These are phyloP conservation scores for Brassica incana DNA, from an alignment of 345 rosid species.

Conservation along the genomic window DNA sequence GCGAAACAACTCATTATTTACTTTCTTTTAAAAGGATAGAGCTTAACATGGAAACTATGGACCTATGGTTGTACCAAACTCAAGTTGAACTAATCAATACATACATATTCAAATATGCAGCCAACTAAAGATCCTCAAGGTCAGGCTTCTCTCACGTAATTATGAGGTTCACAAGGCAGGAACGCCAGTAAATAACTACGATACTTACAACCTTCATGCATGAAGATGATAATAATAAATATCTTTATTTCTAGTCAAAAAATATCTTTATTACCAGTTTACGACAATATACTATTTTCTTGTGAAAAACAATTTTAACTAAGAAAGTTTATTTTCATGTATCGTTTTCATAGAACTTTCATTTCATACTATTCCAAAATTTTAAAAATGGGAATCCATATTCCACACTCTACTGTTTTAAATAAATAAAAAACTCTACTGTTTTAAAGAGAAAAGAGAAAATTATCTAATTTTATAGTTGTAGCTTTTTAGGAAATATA, in stretches of 20 bases:
- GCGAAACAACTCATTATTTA: not conserved
- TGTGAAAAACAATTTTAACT: not conserved
- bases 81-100: conserved; percentile 19
- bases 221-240: not conserved
- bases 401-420: not conserved
- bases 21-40: not conserved
- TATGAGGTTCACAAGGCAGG: not conserved
- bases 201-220: conserved; percentile 14
- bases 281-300: not conserved
- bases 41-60: not conserved
- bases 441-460: not conserved
- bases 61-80: conserved; percentile 15
- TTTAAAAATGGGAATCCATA: conserved; percentile 11
- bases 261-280: not conserved
- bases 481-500: not conserved
- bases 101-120: conserved; percentile 1
- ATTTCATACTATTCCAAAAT: conserved; percentile 3
- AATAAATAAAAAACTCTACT: not conserved
- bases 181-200: conserved; percentile 13
- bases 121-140: not conserved
- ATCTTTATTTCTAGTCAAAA: not conserved
- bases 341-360: not conserved
- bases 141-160: conserved; percentile 15
- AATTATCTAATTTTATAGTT: not conserved
- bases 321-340: not conserved